Evolutionary conservation across 371 early-diverging fungal genomes (phyloP).

Genomic region (Rhizopus arrhizus): DNA sequence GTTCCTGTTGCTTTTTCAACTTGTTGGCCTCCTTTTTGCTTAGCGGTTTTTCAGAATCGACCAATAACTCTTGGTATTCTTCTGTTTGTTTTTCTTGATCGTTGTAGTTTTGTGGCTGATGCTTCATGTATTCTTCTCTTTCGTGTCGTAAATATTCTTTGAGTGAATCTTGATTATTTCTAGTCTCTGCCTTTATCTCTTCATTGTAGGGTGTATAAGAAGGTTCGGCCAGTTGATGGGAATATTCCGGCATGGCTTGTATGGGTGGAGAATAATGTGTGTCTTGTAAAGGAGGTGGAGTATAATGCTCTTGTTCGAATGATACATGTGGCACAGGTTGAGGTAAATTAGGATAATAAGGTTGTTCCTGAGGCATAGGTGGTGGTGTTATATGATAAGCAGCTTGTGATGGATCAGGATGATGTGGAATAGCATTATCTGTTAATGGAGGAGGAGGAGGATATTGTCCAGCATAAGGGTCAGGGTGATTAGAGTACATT

Average conservation of each 20-base stretch:
- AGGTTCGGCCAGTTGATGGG: not conserved
- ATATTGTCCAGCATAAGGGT: slow-evolving; percentile 43
- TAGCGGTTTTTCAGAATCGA: not conserved
- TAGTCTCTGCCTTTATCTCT: slow-evolving; percentile 4
- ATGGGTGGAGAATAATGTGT: slow-evolving; percentile 5
- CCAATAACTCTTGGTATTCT: slow-evolving; percentile 3
- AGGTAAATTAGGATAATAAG: not conserved
- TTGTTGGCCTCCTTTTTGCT: slow-evolving; percentile 1
- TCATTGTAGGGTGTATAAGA: slow-evolving; percentile 10
- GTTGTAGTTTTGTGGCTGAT: slow-evolving; percentile 1
- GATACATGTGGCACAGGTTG: not conserved
- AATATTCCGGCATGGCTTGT: not conserved
- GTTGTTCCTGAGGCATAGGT: slow-evolving; percentile 5
- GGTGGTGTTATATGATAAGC: not conserved
- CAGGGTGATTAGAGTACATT: slow-evolving; percentile 17
- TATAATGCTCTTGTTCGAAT: slow-evolving; percentile 6
- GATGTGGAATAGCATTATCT: not conserved
- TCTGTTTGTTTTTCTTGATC: slow-evolving; percentile 4
- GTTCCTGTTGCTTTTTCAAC: slow-evolving; percentile 6
- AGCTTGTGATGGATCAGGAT: not conserved
- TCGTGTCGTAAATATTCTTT: slow-evolving; percentile 20
- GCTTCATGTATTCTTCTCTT: slow-evolving; percentile 25
- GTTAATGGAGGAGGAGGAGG: slow-evolving; percentile 31
- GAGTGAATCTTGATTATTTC: slow-evolving; percentile 4
- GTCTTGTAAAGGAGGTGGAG: slow-evolving; percentile 8